phyloP scores from a whole-genome alignment of 108 stramenopile species.

The Pseudonitzschia multiseries region DNA sequence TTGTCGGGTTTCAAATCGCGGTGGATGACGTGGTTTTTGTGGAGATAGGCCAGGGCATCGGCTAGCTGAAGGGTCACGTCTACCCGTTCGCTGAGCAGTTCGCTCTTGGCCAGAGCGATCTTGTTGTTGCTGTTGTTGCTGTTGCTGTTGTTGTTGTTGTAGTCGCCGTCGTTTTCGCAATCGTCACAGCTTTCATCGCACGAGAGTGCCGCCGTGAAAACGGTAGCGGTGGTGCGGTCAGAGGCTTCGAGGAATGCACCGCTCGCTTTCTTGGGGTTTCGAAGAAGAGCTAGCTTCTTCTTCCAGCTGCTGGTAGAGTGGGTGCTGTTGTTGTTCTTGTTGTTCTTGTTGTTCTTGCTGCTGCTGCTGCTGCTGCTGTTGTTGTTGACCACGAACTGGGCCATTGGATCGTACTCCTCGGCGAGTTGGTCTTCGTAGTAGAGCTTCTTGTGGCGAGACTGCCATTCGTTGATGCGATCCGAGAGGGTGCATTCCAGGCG shows the following conservation, averaged over 20 bases:
- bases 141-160: no score
- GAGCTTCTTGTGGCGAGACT: background rate
- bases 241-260: background rate
- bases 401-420: background rate
- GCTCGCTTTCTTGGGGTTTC: background rate
- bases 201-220: background rate
- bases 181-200: background rate
- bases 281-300: background rate
- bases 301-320: background rate
- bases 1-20: constrained; percentile 72
- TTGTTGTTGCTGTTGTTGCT: no score
- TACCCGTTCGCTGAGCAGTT: constrained; percentile 18
- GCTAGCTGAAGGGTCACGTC: constrained; percentile 29
- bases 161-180: background rate
- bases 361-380: background rate
- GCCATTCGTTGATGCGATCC: constrained; percentile 41
- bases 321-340: background rate
- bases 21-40: constrained; percentile 40
- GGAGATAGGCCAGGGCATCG: constrained; percentile 44
- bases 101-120: background rate
- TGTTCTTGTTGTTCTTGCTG: no score
- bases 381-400: background rate
- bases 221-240: background rate
- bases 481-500: constrained; percentile 44
- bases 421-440: background rate